Conservation (phyloP, 2,329 filamentous ascomycete genomes). For the Penicillium verrucosum region DNA sequence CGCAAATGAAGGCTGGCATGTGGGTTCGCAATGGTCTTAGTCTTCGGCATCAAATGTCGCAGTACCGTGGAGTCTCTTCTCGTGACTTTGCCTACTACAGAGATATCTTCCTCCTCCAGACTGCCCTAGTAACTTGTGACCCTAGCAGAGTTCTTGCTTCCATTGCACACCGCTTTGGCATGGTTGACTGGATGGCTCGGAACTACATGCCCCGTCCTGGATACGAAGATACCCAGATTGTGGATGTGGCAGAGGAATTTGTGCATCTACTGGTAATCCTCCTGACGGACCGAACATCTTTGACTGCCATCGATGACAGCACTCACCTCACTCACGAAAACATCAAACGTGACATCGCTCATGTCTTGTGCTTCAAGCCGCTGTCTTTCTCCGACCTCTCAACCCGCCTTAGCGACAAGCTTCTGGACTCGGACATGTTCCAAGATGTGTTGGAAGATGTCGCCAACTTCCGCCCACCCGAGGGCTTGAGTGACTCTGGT, state of each 20-base stretch:
- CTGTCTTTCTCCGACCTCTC: constrained; percentile 91
- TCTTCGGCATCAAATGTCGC: constrained; percentile 88
- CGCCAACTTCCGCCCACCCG: constrained; percentile 82
- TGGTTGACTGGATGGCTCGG: constrained; percentile 82
- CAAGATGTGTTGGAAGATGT: constrained; percentile 80
- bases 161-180: constrained; percentile 86
- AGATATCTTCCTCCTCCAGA: constrained; percentile 91
- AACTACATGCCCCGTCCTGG: constrained; percentile 70
- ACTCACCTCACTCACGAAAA: constrained; percentile 59
- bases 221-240: constrained; percentile 80
- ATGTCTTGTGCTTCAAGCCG: constrained; percentile 94
- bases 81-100: constrained; percentile 91
- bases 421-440: constrained; percentile 86
- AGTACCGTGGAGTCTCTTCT: constrained; percentile 84
- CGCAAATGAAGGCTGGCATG: constrained; percentile 97
- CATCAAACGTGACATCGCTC: constrained; percentile 84
- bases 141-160: constrained; percentile 80
- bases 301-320: constrained; percentile 48
- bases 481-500: constrained; percentile 87
- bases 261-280: constrained; percentile 88
- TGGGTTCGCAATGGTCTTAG: constrained; percentile 98
- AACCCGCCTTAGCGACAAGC: constrained; percentile 79
- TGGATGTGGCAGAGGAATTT: constrained; percentile 95
- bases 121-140: constrained; percentile 81
- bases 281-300: constrained; percentile 79